These are phyloP conservation scores for Stephania cephalantha DNA, from an alignment of 164 flowering plant genomes.

Conservation along the genomic window DNA sequence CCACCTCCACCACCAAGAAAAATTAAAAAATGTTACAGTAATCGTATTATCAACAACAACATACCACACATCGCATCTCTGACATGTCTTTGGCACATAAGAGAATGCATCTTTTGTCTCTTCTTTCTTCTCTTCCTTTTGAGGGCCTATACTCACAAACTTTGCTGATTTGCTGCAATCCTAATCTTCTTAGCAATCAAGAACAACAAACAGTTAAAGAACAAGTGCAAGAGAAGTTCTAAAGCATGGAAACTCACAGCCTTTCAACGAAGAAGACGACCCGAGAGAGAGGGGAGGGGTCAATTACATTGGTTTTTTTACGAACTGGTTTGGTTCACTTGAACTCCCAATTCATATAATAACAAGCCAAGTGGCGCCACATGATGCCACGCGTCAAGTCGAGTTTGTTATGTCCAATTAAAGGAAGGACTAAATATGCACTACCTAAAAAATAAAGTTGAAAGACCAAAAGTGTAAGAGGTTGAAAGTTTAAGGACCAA, in stretches of 20 bases:
- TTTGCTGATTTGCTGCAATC: conserved; percentile 35
- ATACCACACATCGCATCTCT: conserved; percentile 49
- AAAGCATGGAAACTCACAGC: conserved; percentile 71
- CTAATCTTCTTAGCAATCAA: conserved; percentile 13
- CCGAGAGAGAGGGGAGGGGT: too few species aligned
- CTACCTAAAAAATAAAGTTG: too few species aligned
- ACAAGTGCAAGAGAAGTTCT: conserved; percentile 22
- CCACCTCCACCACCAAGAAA: not conserved
- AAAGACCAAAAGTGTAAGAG: too few species aligned
- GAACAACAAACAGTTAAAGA: conserved; percentile 18
- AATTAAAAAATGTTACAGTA: conserved; percentile 31
- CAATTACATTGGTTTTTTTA: too few species aligned
- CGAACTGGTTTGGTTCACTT: too few species aligned
- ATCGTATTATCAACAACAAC: conserved; percentile 29
- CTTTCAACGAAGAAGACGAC: conserved; percentile 30
- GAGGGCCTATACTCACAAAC: conserved; percentile 39
- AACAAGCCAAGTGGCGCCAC: too few species aligned
- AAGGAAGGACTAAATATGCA: too few species aligned
- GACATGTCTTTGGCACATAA: conserved; percentile 33
- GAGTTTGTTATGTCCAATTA: too few species aligned
- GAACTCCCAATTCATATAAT: not conserved
- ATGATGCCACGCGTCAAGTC: too few species aligned
- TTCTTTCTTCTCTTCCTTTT: conserved; percentile 41
- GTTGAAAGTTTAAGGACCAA: too few species aligned
- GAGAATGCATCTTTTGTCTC: conserved; percentile 27